Evolutionary conservation across 257 asterid genomes (phyloP).

Genomic region (Vinca minor): DNA sequence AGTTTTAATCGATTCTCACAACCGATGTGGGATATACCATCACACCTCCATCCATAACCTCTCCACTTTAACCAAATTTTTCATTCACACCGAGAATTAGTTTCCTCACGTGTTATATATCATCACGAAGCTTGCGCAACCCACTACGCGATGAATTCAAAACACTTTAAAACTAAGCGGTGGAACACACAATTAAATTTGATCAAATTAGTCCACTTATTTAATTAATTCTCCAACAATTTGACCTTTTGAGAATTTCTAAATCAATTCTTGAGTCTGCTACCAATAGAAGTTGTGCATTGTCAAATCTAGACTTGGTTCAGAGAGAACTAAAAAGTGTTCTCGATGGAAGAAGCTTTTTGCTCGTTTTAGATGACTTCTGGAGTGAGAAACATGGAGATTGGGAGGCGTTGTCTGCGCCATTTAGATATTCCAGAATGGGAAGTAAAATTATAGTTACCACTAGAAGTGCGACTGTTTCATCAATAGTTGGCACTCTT

Average conservation of each 20-base stretch:
- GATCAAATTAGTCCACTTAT: too few species aligned
- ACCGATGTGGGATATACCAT: too few species aligned
- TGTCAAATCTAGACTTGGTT: slow-evolving; percentile 6
- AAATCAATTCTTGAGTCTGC: slow-evolving; percentile 26
- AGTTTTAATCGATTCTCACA: too few species aligned
- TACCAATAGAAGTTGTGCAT: slow-evolving; percentile 14
- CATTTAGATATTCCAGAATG: neutral
- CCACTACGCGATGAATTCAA: too few species aligned
- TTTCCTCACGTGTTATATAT: too few species aligned
- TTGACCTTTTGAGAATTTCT: slow-evolving; percentile 20
- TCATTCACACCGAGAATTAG: too few species aligned
- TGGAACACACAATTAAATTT: too few species aligned
- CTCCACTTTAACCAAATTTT: too few species aligned
- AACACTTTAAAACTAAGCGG: too few species aligned
- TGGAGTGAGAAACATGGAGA: slow-evolving; percentile 1
- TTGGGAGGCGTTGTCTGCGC: neutral
- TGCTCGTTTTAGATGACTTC: slow-evolving; percentile 10
- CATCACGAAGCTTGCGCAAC: too few species aligned
- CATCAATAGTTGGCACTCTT: slow-evolving; percentile 21
- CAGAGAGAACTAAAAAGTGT: neutral
- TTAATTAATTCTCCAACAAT: too few species aligned
- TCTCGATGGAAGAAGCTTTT: neutral
- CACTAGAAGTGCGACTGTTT: slow-evolving; percentile 26
- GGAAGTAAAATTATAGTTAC: slow-evolving; percentile 15
- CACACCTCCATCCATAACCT: too few species aligned